Conservation (phyloP, 2,329 filamentous ascomycete genomes). For the Sclerotinia glacialis region DNA sequence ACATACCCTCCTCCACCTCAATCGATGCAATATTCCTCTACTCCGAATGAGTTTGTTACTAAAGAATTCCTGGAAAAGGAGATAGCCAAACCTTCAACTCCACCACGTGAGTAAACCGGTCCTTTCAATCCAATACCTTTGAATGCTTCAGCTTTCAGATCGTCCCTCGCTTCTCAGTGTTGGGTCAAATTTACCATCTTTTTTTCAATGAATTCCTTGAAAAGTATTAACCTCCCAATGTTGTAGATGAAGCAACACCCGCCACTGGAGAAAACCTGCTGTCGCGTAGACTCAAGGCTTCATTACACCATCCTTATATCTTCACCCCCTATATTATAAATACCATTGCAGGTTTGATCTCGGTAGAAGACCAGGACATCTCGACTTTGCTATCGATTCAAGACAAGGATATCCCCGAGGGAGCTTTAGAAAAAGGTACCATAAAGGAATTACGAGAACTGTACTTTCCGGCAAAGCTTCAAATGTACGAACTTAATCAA, state of each 20-base stretch:
- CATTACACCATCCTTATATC: conserved; percentile 19
- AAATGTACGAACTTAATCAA: conserved; percentile 14
- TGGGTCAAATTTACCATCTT: neutral
- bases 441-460: neutral
- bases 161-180: neutral
- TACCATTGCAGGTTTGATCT: conserved; percentile 13
- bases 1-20: neutral
- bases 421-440: neutral
- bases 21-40: conserved; percentile 8
- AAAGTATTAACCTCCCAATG: neutral
- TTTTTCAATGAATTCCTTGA: neutral
- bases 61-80: neutral
- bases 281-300: conserved; percentile 17
- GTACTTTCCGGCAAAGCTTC: conserved; percentile 17
- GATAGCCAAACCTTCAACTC: neutral
- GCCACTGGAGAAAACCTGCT: neutral
- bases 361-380: neutral
- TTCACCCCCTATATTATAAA: conserved; percentile 19
- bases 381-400: neutral
- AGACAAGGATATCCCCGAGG: neutral
- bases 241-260: conserved; percentile 7
- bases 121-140: neutral
- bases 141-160: neutral
- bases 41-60: neutral
- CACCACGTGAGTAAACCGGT: neutral